Percentiles rank a stretch among this genome's conserved stretches.
These are phyloP conservation scores for Lyophyllum atratum DNA, from an alignment of 768 basidiomycete genomes.

Conservation along the genomic window DNA sequence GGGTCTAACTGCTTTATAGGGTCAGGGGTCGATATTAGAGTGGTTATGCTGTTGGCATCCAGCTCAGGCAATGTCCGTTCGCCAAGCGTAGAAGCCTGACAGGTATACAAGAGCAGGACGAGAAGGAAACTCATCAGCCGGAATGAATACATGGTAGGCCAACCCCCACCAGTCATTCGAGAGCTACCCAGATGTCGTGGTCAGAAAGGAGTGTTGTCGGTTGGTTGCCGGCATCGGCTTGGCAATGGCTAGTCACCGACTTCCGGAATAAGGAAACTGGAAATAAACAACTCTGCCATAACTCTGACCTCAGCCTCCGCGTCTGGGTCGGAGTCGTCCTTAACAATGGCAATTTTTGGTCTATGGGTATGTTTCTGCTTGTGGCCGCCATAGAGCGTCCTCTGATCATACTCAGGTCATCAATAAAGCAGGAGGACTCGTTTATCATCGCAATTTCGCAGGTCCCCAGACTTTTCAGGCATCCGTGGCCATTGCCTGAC, in stretches of 20 bases:
- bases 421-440: conserved; percentile 97
- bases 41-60: conserved; percentile 49
- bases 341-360: conserved; percentile 74
- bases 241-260: neutral
- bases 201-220: neutral
- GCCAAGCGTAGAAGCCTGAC: conserved; percentile 41
- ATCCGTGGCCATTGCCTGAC: neutral
- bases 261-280: neutral
- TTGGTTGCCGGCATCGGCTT: no score
- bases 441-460: conserved; percentile 91
- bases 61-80: conserved; percentile 45
- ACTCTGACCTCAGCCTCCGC: neutral
- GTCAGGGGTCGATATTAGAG: conserved; percentile 58
- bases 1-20: conserved; percentile 71
- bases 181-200: neutral
- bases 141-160: conserved; percentile 8
- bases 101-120: conserved; percentile 27
- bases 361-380: conserved; percentile 65
- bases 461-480: conserved; percentile 48
- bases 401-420: conserved; percentile 65
- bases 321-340: neutral
- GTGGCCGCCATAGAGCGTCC: neutral
- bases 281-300: neutral
- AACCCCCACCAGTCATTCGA: neutral
- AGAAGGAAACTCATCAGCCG: conserved; percentile 24